Percentiles rank a stretch among this genome's conserved stretches.
These are phyloP conservation scores for Cercospora brassicicola DNA, from an alignment of 2,329 filamentous ascomycete genomes.

Conservation along the genomic window DNA sequence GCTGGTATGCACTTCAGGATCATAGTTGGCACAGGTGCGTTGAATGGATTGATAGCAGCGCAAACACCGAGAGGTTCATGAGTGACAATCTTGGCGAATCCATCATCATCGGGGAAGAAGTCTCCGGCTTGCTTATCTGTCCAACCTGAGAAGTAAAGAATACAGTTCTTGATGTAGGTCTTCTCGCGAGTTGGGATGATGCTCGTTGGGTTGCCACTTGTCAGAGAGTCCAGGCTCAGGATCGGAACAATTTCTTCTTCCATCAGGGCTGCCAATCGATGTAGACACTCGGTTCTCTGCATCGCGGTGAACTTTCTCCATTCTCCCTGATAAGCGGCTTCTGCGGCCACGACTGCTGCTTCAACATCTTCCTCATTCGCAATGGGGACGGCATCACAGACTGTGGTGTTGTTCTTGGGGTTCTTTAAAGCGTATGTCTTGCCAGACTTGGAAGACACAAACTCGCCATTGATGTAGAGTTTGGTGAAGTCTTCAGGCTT, in stretches of 20 bases:
- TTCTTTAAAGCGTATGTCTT: conserved; percentile 36
- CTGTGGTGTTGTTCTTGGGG: conserved; percentile 18
- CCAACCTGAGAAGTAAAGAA: conserved; percentile 19
- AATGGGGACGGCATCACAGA: conserved; percentile 16
- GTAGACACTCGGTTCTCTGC: conserved; percentile 34
- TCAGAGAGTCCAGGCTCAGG: conserved; percentile 38
- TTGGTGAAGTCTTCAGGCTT: conserved; percentile 59
- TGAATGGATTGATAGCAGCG: conserved; percentile 32
- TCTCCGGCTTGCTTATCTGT: conserved; percentile 22
- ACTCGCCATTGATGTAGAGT: conserved; percentile 23
- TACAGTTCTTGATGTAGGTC: conserved; percentile 24
- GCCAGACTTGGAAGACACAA: conserved; percentile 26
- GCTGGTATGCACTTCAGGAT: conserved; percentile 58
- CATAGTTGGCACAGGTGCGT: conserved; percentile 55
- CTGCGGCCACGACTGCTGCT: conserved; percentile 44
- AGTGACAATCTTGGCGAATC: conserved; percentile 18
- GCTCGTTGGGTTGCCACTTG: conserved; percentile 17
- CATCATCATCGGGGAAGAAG: conserved; percentile 42
- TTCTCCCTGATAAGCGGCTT: conserved; percentile 33
- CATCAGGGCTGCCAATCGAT: conserved; percentile 37
- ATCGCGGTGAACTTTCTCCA: conserved; percentile 40
- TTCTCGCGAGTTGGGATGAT: conserved; percentile 20
- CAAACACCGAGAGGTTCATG: conserved; percentile 23
- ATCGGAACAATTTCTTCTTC: conserved; percentile 32
- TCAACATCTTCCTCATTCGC: conserved; percentile 21